A percentile compares a stretch with the other conserved stretches of the same genome.
Conservation (phyloP, 163 green algal species). For the Scenedesmus sp. region DNA sequence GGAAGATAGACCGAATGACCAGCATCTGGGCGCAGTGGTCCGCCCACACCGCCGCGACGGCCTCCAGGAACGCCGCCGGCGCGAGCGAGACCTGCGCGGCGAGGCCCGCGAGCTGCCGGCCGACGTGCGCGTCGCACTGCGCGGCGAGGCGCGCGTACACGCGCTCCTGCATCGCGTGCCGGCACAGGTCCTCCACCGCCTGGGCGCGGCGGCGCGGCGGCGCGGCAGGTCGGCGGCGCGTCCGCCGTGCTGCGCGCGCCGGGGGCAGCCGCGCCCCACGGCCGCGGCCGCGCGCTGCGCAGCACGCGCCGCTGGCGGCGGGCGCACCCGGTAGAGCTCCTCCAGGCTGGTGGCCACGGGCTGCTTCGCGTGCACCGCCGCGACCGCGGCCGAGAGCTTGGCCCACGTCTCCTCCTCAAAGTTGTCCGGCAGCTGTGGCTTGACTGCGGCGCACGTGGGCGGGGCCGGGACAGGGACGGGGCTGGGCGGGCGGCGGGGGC, state of each 20-base stretch:
- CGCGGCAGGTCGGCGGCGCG: no score
- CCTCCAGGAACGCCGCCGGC: conserved; percentile 62
- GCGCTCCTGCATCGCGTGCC: conserved; percentile 86
- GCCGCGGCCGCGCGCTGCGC: no score
- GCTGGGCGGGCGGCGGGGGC: neutral
- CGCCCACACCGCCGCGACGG: conserved; percentile 71
- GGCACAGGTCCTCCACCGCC: conserved; percentile 92
- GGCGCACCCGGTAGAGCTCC: conserved; percentile 91
- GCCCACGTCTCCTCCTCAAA: conserved; percentile 91
- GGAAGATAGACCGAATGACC: conserved; percentile 91
- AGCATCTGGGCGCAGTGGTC: conserved; percentile 87
- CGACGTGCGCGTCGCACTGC: conserved; percentile 79
- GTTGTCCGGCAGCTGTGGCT: conserved; percentile 85
- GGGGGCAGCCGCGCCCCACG: no score
- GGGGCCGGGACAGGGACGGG: neutral
- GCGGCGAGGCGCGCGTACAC: conserved; percentile 81
- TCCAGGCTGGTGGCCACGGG: conserved; percentile 86
- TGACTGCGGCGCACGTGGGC: conserved; percentile 55
- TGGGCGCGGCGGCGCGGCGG: conserved; percentile 46
- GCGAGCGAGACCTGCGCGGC: conserved; percentile 53
- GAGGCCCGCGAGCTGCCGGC: conserved; percentile 61
- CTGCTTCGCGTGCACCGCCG: conserved; percentile 85
- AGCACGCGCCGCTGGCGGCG: no score
- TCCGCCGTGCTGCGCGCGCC: no score
- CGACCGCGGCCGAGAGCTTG: conserved; percentile 85